Base-by-base conservation (phyloP, 371 early-diverging fungal species). In the Lichtheimia ramosa region DNA sequence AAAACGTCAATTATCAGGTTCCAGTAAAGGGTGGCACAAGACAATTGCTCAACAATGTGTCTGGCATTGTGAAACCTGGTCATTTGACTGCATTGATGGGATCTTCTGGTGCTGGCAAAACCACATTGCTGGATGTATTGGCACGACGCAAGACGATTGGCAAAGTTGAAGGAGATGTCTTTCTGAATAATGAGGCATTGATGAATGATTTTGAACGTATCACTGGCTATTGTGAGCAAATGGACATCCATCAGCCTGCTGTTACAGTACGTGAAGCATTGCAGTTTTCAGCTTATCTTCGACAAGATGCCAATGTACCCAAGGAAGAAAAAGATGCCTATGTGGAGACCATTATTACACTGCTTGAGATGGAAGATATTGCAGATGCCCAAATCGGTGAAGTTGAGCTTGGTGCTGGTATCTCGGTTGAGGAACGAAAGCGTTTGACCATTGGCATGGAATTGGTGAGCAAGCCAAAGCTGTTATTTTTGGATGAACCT, bases 161-260 rank as follows among this genome's bases (percentile, higher is more conserved):
- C 18, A 85, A 75, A 12, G 73, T 89, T 15, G 77, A 84, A 18
- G 93, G 93, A 25, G 68, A 74, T 21, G 74, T 90, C 51, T 75
- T 77, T 66, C 58, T 91, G 81, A 75, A 84, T 75, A 79, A 74
- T 62, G 68, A 71, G 41, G 64, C 65, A 10, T 53, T 74, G 20
- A 59, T 61, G 54, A 58, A 56, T 15, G 84, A 84, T 58, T 91
- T 88, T 74, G 82, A 85, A 62, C 81, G 85, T 40, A 81, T 85
- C 28, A 90, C 90, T n/a, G 92, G 92, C 14, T 94, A 92, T 66
- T 87, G 87, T 64, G 92, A 94, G 65, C 95, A 93, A 68, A 83
- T 88, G 74, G 92, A 90, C 58, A 82, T 90, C 16, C 91, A 87
- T 60, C 81, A 84, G 43, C 84, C 86, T 4, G 64, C 72, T 71